Base-by-base conservation (phyloP, 2,329 filamentous ascomycete species). In the Penicillium olsonii region DNA sequence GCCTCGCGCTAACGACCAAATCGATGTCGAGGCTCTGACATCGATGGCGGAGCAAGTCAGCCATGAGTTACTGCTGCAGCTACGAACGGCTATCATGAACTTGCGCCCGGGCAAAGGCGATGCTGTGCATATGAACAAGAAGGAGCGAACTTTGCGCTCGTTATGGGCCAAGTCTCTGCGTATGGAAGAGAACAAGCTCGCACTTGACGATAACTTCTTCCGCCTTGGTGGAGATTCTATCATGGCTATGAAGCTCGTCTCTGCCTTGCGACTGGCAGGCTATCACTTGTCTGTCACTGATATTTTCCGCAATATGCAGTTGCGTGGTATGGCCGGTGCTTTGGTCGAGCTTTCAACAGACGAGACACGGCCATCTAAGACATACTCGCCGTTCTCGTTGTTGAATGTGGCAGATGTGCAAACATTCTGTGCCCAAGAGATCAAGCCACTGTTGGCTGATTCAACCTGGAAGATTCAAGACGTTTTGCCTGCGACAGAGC, bases 221-320 rank as follows among this genome's bases (percentile, higher is more conserved):
- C 31, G 45, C 2, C 33, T 42, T 5, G 45, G 45, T 15, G 45
- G 45, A 37, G 45, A 42, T 27, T 48, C 45, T 14, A 38, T 42
- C 38, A 31, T 48, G 38, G 38, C 45, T 9, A 48, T 48, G 38
- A 48, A 38, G 33, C 39, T 48, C 9, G 45, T 42, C 6, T 48
- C 45, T 15, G 29, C 29, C 15, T 18, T 48, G 2, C 37, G 45
- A n/a, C 27, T 37, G 15, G 31, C 19, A 19, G 45, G 45, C 20
- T 42, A 48, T 26, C 37, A 42, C 9, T 42, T 42, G 20, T 41
- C 45, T 26, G 45, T 48, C n/a, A 42, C 45, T 14, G 37, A 48
- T 22, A 48, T 48, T 8, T 48, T 48, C 45, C 45, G 45, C 17
- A 48, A 52, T 15, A 52, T 52, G 50, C 50, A 48, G 20, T 26